These are phyloP conservation scores for Pezicula rhizophila DNA, from an alignment of 2,329 filamentous ascomycete species.

Conservation along the genomic window DNA sequence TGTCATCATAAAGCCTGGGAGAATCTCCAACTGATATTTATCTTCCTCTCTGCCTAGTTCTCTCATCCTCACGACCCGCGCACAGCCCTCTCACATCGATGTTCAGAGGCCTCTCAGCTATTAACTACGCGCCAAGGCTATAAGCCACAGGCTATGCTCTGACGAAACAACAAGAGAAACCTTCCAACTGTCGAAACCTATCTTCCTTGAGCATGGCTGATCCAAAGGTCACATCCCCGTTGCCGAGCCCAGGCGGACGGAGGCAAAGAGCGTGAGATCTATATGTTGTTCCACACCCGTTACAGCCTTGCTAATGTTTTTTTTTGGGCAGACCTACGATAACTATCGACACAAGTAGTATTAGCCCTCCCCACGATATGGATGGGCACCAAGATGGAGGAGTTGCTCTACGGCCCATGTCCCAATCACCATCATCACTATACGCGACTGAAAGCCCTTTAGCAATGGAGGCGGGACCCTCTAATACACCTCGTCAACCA, in stretches of 20 bases:
- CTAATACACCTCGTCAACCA: constrained; percentile 8
- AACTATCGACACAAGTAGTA: constrained; percentile 45
- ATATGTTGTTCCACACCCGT: constrained; percentile 5
- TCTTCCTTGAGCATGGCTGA: constrained; percentile 18
- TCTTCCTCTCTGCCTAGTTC: constrained; percentile 5
- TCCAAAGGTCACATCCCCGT: constrained; percentile 13
- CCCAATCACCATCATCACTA: constrained; percentile 28
- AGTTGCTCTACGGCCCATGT: constrained; percentile 27
- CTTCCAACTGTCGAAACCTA: constrained; percentile 4
- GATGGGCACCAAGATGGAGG: constrained; percentile 22
- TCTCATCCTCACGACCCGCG: constrained; percentile 3
- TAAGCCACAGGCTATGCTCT: constrained; percentile 22
- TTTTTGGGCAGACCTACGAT: constrained; percentile 38
- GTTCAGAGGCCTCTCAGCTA: constrained; percentile 13
- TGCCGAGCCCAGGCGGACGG: constrained; percentile 19
- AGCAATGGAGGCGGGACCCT: constrained; percentile 22
- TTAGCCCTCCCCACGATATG: constrained; percentile 23
- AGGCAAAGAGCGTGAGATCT: constrained; percentile 28
- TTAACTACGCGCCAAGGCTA: constrained; percentile 18
- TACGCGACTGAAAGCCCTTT: constrained; percentile 29
- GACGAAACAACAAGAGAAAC: constrained; percentile 9
- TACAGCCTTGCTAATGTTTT: constrained; percentile 16
- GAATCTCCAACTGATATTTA: constrained; percentile 16
- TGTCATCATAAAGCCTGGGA: constrained; percentile 3
- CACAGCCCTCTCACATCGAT: constrained; percentile 19